These are phyloP conservation scores for Malus sylvestris DNA, from an alignment of 306 rosid species.

Conservation along the genomic window DNA sequence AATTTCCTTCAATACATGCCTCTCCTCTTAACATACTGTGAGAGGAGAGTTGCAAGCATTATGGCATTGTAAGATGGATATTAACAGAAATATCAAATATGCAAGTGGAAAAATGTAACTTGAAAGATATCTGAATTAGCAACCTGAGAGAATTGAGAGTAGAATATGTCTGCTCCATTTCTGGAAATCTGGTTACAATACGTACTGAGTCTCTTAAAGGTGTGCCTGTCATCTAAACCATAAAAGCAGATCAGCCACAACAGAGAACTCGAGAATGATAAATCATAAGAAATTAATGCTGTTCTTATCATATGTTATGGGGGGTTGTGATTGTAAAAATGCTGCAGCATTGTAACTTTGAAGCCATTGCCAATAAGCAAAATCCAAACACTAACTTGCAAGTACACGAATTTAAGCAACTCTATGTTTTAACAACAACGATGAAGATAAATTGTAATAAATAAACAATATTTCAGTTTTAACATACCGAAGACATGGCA, in stretches of 20 bases:
- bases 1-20: not conserved
- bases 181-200: constrained; percentile 64
- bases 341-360: not conserved
- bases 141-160: constrained; percentile 71
- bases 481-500: constrained; percentile 66
- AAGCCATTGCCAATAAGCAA: not conserved
- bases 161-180: constrained; percentile 70
- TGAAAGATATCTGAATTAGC: constrained; percentile 1
- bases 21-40: not conserved
- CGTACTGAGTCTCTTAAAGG: constrained; percentile 80
- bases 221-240: constrained; percentile 58
- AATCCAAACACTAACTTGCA: not conserved
- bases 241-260: constrained; percentile 6
- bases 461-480: not conserved
- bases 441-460: not conserved
- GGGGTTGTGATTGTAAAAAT: not conserved
- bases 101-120: constrained; percentile 12
- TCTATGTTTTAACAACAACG: not conserved
- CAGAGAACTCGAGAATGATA: not conserved
- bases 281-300: not conserved
- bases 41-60: not conserved
- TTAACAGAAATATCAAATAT: not conserved
- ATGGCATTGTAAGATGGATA: not conserved
- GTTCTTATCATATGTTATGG: not conserved
- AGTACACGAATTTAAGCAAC: not conserved